phyloP scores from a whole-genome alignment of 148 eudicot species.

The Rhododendron molle region DNA sequence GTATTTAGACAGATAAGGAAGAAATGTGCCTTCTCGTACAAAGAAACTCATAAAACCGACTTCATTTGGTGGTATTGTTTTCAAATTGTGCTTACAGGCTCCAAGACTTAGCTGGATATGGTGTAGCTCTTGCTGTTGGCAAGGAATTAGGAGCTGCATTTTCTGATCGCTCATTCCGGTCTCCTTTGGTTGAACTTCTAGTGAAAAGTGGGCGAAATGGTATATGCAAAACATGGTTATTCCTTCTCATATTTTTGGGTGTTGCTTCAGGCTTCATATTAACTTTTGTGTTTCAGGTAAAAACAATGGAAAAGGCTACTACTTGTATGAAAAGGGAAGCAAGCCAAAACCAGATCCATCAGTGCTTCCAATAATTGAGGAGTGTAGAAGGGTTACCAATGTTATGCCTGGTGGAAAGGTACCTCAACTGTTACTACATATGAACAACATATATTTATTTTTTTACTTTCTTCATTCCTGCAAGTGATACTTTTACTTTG shows the following conservation, averaged over 20 bases:
- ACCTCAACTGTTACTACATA: not conserved
- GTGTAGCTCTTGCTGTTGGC: conserved; percentile 63
- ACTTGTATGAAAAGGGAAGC: conserved; percentile 78
- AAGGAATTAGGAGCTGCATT: conserved; percentile 48
- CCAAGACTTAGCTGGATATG: conserved; percentile 83
- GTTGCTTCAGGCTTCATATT: conserved; percentile 7
- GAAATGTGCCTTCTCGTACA: not conserved
- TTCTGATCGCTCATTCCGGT: conserved; percentile 52
- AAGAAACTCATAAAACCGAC: not conserved
- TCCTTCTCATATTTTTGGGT: not conserved
- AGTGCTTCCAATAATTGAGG: conserved; percentile 74
- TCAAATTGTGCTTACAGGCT: conserved; percentile 45
- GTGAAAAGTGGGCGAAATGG: conserved; percentile 84
- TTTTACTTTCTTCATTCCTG: not conserved
- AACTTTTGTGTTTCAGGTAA: conserved; percentile 45
- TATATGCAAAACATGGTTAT: conserved; percentile 21
- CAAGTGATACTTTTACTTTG: conserved; percentile 7
- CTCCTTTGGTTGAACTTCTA: conserved; percentile 65
- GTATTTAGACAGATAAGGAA: not conserved
- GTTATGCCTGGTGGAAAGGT: conserved; percentile 92
- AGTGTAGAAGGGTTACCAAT: conserved; percentile 66
- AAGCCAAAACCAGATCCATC: conserved; percentile 86
- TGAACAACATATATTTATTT: not conserved
- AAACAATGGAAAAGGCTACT: conserved; percentile 89
- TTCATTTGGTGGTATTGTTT: not conserved